Conservation (phyloP, 257 asterid species). For the Solanum habrochaites region DNA sequence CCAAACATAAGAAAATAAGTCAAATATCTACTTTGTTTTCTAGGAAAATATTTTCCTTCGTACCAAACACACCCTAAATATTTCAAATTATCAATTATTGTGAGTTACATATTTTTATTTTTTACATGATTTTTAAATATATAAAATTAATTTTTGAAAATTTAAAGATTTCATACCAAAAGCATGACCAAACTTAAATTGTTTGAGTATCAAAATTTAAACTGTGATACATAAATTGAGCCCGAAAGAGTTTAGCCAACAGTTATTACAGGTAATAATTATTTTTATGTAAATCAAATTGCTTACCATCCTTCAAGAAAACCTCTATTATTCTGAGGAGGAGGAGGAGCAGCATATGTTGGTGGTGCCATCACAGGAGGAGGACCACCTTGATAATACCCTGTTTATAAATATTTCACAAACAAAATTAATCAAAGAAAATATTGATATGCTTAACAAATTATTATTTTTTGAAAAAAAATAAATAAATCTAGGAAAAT, state of each 20-base stretch:
- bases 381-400: background rate
- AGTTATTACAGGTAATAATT: background rate
- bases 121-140: no score
- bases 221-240: no score
- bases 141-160: no score
- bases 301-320: background rate
- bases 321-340: background rate
- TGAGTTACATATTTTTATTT: no score
- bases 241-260: background rate
- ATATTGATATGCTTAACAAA: background rate
- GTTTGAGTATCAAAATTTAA: background rate
- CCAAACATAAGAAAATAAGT: no score
- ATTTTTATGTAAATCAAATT: background rate
- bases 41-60: no score
- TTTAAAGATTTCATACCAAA: background rate
- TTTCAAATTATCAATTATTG: no score
- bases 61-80: no score
- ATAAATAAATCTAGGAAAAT: no score
- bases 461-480: no score
- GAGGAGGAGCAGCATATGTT: background rate
- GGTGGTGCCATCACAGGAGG: conserved; percentile 2
- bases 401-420: background rate
- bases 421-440: background rate
- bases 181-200: no score
- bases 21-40: no score